phyloP scores from a whole-genome alignment of 805 yeast genomes.

The Candida coquimbonensis region DNA sequence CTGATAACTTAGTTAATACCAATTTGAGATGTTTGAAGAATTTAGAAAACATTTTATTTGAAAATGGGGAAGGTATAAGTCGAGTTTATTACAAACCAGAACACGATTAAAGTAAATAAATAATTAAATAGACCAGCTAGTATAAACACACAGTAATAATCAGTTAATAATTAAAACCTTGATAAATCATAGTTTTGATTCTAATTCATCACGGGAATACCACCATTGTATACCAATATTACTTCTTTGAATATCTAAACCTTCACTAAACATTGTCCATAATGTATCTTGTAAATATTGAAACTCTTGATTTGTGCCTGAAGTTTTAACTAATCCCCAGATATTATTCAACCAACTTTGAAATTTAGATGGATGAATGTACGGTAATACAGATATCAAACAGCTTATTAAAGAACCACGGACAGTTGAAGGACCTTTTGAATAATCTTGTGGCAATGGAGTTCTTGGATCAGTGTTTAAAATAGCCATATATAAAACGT shows the following conservation, averaged over 20 bases:
- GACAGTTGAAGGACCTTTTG: slow-evolving; percentile 23
- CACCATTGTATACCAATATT: slow-evolving; percentile 56
- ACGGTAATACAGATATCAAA: slow-evolving; percentile 46
- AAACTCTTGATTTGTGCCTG: slow-evolving; percentile 30
- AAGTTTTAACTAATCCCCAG: slow-evolving; percentile 28
- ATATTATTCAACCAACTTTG: slow-evolving; percentile 41
- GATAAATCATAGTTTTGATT: slow-evolving; percentile 5
- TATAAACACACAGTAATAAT: background rate
- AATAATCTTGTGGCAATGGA: slow-evolving; percentile 15
- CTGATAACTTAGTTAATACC: slow-evolving; percentile 46
- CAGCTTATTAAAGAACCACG: slow-evolving; percentile 44
- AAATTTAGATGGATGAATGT: slow-evolving; percentile 37
- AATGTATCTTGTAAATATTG: slow-evolving; percentile 32
- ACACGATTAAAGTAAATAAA: background rate
- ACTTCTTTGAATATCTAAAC: slow-evolving; percentile 49
- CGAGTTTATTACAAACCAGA: background rate
- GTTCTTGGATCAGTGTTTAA: slow-evolving; percentile 29
- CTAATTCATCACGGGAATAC: slow-evolving; percentile 33
- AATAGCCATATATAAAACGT: slow-evolving; percentile 36
- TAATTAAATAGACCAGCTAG: slow-evolving; percentile 6
- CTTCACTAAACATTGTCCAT: slow-evolving; percentile 53
- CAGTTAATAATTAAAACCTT: too few species aligned
- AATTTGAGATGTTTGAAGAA: slow-evolving; percentile 50
- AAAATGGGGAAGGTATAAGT: slow-evolving; percentile 12
- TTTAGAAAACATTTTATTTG: slow-evolving; percentile 22